Evolutionary conservation across 1,284 basidiomycete genomes (phyloP).

Genomic region (Kwoniella shivajii): DNA sequence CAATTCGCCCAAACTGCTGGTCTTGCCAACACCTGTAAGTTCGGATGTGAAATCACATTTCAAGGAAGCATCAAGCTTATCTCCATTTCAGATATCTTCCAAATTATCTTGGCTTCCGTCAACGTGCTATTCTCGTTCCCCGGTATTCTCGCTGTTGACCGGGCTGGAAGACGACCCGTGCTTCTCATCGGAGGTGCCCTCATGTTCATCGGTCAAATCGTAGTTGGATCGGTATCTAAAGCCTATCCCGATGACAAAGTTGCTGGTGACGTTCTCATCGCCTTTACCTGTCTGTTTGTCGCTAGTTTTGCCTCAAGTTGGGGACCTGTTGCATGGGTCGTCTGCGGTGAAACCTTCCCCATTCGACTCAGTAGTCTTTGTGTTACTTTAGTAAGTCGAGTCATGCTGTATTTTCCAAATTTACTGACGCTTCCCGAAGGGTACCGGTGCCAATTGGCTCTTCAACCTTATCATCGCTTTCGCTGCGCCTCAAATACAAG

Average conservation of each 20-base stretch:
- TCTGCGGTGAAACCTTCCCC: conserved; percentile 56
- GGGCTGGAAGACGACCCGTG: conserved; percentile 55
- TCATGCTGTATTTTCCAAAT: background rate
- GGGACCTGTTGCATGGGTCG: conserved; percentile 55
- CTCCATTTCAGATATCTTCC: conserved; percentile 47
- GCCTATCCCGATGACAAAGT: conserved; percentile 35
- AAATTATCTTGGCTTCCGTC: conserved; percentile 56
- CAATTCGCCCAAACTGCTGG: conserved; percentile 53
- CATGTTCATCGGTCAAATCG: conserved; percentile 57
- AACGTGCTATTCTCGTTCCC: conserved; percentile 53
- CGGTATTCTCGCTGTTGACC: conserved; percentile 53
- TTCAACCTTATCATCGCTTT: conserved; percentile 54
- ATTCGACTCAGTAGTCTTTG: conserved; percentile 51
- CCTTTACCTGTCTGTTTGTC: conserved; percentile 58
- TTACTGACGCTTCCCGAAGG: no score
- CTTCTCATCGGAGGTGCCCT: conserved; percentile 55
- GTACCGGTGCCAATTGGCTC: conserved; percentile 55
- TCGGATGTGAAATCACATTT: background rate
- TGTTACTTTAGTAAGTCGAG: conserved; percentile 48
- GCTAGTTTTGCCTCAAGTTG: conserved; percentile 56
- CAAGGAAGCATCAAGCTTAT: background rate
- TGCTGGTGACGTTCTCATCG: conserved; percentile 57
- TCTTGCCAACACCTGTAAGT: conserved; percentile 45
- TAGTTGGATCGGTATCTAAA: conserved; percentile 54
- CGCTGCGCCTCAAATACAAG: conserved; percentile 51